Evolutionary conservation across 202 grass and related monocot genomes (phyloP).

Genomic region (Bolboschoenoplectus hybrid): DNA sequence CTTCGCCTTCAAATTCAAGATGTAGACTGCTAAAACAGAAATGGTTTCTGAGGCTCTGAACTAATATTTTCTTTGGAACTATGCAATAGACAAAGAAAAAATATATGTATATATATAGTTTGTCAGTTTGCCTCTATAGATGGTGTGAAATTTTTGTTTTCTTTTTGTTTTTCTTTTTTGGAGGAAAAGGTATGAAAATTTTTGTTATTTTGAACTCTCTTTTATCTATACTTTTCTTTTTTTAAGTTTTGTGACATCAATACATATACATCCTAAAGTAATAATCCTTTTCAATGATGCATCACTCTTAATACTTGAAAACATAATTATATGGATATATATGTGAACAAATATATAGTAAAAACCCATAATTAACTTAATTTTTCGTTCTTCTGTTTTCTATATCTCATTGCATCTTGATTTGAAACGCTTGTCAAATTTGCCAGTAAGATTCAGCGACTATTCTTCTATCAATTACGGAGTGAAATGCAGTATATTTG

Average conservation of each 20-base stretch:
- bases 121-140: background rate
- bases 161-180: background rate
- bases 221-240: background rate
- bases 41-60: conserved; percentile 18
- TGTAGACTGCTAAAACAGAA: background rate
- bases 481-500: background rate
- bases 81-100: background rate
- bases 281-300: background rate
- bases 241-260: background rate
- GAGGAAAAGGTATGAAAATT: background rate
- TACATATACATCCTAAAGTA: background rate
- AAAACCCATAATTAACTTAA: background rate
- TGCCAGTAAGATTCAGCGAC: background rate
- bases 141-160: background rate
- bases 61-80: background rate
- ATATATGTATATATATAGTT: background rate
- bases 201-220: background rate
- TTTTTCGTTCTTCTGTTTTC: background rate
- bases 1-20: conserved; percentile 20
- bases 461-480: background rate
- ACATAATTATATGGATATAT: background rate
- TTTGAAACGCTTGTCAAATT: background rate
- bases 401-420: background rate
- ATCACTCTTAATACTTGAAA: background rate
- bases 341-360: too few species aligned